A percentile compares a stretch with the other conserved stretches of the same genome.
phyloP scores from a whole-genome alignment of 2,329 filamentous ascomycete genomes.

The Aspergillus sp. region DNA sequence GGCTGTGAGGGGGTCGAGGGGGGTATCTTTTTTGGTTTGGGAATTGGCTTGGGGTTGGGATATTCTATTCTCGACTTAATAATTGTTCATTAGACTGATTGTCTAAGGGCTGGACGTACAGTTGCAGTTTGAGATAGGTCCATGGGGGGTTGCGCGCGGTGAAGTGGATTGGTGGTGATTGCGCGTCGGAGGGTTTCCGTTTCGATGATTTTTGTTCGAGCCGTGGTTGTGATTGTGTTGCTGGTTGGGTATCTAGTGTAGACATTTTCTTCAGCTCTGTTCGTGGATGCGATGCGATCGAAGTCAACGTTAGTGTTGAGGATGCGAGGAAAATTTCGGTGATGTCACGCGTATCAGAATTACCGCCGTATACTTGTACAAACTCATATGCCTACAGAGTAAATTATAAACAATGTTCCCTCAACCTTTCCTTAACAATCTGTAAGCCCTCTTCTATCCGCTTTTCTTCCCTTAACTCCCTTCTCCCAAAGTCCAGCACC shows the following conservation, averaged over 20 bases:
- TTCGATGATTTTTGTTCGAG: conserved; percentile 9
- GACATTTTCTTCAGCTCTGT: not conserved
- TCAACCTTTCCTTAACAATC: not conserved
- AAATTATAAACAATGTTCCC: no score
- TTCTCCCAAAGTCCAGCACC: conserved; percentile 13
- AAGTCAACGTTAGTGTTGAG: not conserved
- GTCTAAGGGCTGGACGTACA: conserved; percentile 20
- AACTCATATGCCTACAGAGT: no score
- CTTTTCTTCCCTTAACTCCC: conserved; percentile 24
- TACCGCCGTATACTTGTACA: not conserved
- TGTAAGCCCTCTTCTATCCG: not conserved
- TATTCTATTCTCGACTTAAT: conserved; percentile 14
- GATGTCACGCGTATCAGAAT: conserved; percentile 13
- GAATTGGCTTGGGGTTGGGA: conserved; percentile 14
- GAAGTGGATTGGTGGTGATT: conserved; percentile 20
- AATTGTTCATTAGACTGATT: conserved; percentile 1
- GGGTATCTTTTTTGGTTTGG: conserved; percentile 4
- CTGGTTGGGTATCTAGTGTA: not conserved
- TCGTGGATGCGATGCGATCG: not conserved
- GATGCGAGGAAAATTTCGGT: conserved; percentile 12
- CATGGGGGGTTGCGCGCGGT: conserved; percentile 38
- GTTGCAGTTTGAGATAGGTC: conserved; percentile 39
- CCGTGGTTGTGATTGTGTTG: not conserved
- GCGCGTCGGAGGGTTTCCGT: conserved; percentile 18
- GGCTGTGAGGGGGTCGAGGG: conserved; percentile 41